These are phyloP conservation scores for Aspergillus uvarum DNA, from an alignment of 2,329 filamentous ascomycete species.

Conservation along the genomic window DNA sequence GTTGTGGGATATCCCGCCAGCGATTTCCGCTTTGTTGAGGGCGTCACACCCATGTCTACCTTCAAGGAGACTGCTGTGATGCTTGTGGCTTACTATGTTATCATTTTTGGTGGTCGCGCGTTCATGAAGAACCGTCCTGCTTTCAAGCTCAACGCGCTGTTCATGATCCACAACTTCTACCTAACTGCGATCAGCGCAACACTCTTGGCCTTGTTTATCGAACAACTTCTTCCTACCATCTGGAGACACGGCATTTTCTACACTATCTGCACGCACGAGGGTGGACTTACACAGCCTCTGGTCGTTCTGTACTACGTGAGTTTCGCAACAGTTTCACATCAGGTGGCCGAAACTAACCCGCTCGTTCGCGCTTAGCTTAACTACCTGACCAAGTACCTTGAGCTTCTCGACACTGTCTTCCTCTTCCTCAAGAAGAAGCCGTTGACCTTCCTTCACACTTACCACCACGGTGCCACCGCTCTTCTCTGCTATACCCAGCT, in stretches of 20 bases:
- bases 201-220: constrained; percentile 80
- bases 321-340: constrained; percentile 21
- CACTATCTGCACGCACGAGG: constrained; percentile 72
- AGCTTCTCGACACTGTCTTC: constrained; percentile 93
- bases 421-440: constrained; percentile 99
- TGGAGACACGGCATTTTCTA: constrained; percentile 81
- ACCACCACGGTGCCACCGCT: constrained; percentile 95
- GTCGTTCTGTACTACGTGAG: constrained; percentile 96
- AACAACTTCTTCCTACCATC: constrained; percentile 85
- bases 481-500: constrained; percentile 98
- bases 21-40: constrained; percentile 80
- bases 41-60: constrained; percentile 85
- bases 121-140: constrained; percentile 84
- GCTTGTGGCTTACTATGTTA: constrained; percentile 83
- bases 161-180: constrained; percentile 96
- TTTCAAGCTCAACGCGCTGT: constrained; percentile 82
- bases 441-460: constrained; percentile 97
- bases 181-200: constrained; percentile 80
- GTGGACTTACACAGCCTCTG: constrained; percentile 91
- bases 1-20: constrained; percentile 78
- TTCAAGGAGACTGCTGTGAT: constrained; percentile 77
- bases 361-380: constrained; percentile 68
- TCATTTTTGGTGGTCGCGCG: constrained; percentile 91
- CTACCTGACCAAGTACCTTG: constrained; percentile 97
- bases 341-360: constrained; percentile 14